phyloP scores from a whole-genome alignment of 2,329 filamentous ascomycete species.

The Aspergillus jensenii region DNA sequence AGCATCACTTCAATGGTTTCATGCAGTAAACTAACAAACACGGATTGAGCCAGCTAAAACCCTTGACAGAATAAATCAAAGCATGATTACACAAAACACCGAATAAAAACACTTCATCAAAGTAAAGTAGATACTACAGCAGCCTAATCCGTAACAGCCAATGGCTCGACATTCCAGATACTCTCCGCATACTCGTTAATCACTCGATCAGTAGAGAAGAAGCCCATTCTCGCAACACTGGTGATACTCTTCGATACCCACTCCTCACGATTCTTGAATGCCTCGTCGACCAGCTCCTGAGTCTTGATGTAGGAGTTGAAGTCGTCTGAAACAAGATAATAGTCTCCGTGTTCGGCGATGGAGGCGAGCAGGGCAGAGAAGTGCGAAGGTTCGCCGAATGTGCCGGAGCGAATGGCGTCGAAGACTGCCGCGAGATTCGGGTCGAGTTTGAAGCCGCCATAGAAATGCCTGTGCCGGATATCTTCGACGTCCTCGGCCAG shows the following conservation, averaged over 20 bases:
- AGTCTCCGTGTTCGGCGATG: conserved; percentile 91
- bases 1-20: too few relatives aligned
- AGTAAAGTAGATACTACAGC: neutral
- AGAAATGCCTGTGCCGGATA: conserved; percentile 84
- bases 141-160: conserved; percentile 48
- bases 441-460: conserved; percentile 76
- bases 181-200: conserved; percentile 96
- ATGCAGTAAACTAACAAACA: neutral
- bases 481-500: conserved; percentile 96
- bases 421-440: conserved; percentile 78
- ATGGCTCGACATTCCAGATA: conserved; percentile 95
- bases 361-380: conserved; percentile 83
- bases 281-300: conserved; percentile 84
- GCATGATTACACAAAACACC: neutral
- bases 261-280: conserved; percentile 86
- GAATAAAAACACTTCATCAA: neutral
- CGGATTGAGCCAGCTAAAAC: neutral
- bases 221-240: conserved; percentile 90
- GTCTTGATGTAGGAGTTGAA: conserved; percentile 94
- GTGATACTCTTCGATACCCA: conserved; percentile 91
- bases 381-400: conserved; percentile 74
- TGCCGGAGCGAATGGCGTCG: conserved; percentile 72
- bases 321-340: conserved; percentile 96
- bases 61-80: neutral
- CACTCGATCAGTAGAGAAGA: conserved; percentile 92